A percentile compares a stretch with the other conserved stretches of the same genome.
Evolutionary conservation across 139 green algal species (phyloP).

Genomic region (Coelastrella sp.): DNA sequence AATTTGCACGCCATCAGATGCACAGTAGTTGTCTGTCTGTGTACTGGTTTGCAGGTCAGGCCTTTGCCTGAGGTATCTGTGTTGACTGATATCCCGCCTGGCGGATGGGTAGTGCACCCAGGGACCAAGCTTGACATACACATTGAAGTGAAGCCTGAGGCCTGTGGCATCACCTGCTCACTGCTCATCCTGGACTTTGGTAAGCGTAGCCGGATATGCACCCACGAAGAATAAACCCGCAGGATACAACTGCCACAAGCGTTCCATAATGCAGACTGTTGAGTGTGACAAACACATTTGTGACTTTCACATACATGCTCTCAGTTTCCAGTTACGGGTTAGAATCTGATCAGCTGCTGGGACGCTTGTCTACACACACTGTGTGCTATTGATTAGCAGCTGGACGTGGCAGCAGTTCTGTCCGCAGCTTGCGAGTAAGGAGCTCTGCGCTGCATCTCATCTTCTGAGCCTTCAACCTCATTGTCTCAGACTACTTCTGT

Average conservation of each 20-base stretch:
- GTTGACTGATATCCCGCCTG: not conserved
- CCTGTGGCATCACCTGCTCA: conserved; percentile 17
- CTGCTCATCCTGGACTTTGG: conserved; percentile 32
- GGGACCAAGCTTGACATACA: conserved; percentile 37
- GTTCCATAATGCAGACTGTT: no score
- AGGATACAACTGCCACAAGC: no score
- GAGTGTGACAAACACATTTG: no score
- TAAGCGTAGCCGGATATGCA: not conserved
- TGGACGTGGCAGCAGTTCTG: not conserved
- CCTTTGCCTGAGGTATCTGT: not conserved
- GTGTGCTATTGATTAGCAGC: not conserved
- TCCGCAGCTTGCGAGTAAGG: no score
- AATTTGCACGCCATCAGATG: no score
- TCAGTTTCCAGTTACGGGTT: no score
- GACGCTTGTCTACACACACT: not conserved
- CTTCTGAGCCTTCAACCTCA: no score
- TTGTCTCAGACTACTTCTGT: not conserved
- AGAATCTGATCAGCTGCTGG: not conserved
- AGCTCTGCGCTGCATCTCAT: no score
- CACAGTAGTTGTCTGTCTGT: not conserved
- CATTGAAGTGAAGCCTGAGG: not conserved
- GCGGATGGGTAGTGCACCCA: not conserved
- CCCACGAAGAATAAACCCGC: not conserved
- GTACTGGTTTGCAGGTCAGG: not conserved
- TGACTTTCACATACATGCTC: no score